Percentiles rank a stretch among this genome's conserved stretches.
Conservation (phyloP, 2,329 filamentous ascomycete genomes). For the Penicillium polonicum region DNA sequence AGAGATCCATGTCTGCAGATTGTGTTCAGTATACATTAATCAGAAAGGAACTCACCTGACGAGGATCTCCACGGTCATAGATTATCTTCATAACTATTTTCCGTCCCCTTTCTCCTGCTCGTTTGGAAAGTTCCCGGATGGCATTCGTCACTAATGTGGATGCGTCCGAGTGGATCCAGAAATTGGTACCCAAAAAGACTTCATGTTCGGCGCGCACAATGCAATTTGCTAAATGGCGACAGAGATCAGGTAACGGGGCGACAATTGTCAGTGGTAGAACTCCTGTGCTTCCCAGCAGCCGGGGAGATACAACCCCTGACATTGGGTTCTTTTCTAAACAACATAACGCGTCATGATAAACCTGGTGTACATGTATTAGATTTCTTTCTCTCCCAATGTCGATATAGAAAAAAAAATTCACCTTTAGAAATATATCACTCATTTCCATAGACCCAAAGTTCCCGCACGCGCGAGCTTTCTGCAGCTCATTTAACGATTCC, state of each 20-base stretch:
- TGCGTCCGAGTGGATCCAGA: constrained; percentile 69
- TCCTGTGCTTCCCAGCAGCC: constrained; percentile 61
- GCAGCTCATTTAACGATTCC: constrained; percentile 46
- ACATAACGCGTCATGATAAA: constrained; percentile 64
- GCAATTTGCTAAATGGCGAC: constrained; percentile 71
- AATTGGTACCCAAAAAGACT: constrained; percentile 72
- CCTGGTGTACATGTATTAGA: constrained; percentile 33
- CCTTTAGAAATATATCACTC: constrained; percentile 65
- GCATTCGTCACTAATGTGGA: constrained; percentile 67
- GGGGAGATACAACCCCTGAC: constrained; percentile 55
- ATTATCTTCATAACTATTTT: constrained; percentile 70
- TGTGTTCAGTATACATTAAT: not conserved
- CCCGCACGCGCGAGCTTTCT: constrained; percentile 60
- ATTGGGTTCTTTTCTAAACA: constrained; percentile 42
- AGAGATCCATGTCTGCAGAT: not conserved
- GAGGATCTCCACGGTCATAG: constrained; percentile 68
- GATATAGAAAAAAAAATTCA: constrained; percentile 22
- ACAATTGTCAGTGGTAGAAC: constrained; percentile 68
- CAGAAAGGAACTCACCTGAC: constrained; percentile 49
- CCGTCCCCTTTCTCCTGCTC: constrained; percentile 58
- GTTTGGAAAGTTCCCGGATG: constrained; percentile 65
- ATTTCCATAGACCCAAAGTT: constrained; percentile 65
- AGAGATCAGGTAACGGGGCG: constrained; percentile 67
- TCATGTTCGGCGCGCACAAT: constrained; percentile 72
- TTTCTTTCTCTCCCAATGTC: too few species aligned